Evolutionary conservation across 176 grass and related monocot species (phyloP).

Genomic region (Triticum timopheevii): DNA sequence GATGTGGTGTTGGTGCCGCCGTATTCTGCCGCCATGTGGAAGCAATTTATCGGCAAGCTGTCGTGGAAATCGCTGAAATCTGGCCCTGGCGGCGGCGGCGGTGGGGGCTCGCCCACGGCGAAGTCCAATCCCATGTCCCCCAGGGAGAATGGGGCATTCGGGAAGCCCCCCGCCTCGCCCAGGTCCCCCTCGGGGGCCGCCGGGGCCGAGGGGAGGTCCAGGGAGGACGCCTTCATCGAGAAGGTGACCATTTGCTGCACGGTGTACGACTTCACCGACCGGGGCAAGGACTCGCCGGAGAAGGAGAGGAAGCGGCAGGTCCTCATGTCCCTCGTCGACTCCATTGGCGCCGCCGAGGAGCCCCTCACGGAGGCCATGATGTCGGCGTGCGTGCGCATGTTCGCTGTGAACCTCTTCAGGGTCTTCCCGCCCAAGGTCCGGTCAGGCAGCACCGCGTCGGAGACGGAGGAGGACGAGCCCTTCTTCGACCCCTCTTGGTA

Average conservation of each 20-base stretch:
- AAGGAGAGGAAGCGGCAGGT: conserved; percentile 88
- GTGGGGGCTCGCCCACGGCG: conserved; percentile 32
- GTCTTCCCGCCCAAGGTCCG: conserved; percentile 83
- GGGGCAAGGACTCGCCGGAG: conserved; percentile 74
- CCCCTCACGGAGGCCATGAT: conserved; percentile 87
- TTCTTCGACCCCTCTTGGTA: conserved; percentile 93
- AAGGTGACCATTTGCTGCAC: conserved; percentile 81
- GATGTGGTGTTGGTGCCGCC: conserved; percentile 43
- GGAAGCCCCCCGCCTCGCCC: conserved; percentile 34
- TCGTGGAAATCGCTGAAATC: conserved; percentile 80
- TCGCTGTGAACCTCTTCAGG: conserved; percentile 82
- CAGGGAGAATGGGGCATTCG: conserved; percentile 21
- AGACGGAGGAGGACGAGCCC: conserved; percentile 88
- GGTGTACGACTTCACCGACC: conserved; percentile 87
- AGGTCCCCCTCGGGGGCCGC: conserved; percentile 1
- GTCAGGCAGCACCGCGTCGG: conserved; percentile 28
- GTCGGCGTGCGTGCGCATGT: conserved; percentile 67
- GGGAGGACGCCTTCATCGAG: conserved; percentile 76
- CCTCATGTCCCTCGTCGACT: conserved; percentile 74
- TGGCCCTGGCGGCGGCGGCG: conserved; percentile 14
- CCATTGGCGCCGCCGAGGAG: conserved; percentile 51
- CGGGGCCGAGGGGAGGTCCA: conserved; percentile 40
- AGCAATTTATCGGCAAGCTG: conserved; percentile 88
- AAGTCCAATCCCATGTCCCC: conserved; percentile 31
- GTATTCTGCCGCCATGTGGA: conserved; percentile 78